Conservation (phyloP, 2,329 filamentous ascomycete genomes). For the Pseudopyrenochaeta lycopersici region DNA sequence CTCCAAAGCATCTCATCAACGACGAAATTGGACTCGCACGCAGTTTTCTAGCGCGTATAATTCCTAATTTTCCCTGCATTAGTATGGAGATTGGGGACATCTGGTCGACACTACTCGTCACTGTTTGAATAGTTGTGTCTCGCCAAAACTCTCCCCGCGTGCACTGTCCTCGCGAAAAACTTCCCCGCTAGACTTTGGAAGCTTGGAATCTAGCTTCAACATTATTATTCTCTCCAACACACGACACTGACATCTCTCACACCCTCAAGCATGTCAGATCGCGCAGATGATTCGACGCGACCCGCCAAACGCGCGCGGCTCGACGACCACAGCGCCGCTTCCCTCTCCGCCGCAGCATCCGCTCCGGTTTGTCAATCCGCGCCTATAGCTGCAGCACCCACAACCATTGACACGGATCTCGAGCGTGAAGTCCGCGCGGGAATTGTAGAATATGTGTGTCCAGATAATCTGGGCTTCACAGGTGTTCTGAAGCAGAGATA, state of each 20-base stretch:
- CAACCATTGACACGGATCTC: conserved; percentile 37
- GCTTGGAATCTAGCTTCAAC: conserved; percentile 1
- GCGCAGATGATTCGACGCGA: conserved; percentile 24
- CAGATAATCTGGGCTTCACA: conserved; percentile 65
- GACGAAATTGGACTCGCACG: too few relatives aligned
- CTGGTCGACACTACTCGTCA: too few relatives aligned
- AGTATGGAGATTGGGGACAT: too few relatives aligned
- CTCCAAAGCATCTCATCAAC: too few relatives aligned
- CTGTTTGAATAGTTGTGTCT: too few relatives aligned
- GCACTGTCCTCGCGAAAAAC: conserved; percentile 34
- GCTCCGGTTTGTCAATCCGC: conserved; percentile 10
- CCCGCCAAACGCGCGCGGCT: conserved; percentile 46
- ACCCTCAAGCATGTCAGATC: conserved; percentile 21
- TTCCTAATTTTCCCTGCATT: too few relatives aligned
- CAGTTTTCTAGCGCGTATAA: too few relatives aligned
- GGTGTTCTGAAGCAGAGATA: conserved; percentile 78
- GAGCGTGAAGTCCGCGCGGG: conserved; percentile 60
- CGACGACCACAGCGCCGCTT: conserved; percentile 25
- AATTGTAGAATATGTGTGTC: conserved; percentile 70
- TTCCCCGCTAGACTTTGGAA: conserved; percentile 32
- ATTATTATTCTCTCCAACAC: neutral
- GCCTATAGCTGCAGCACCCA: conserved; percentile 10
- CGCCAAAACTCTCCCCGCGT: conserved; percentile 21
- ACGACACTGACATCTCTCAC: neutral
- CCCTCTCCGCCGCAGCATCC: conserved; percentile 9